These are phyloP conservation scores for Coemansia sp. DNA, from an alignment of 192 early-diverging fungal genomes.

Conservation along the genomic window DNA sequence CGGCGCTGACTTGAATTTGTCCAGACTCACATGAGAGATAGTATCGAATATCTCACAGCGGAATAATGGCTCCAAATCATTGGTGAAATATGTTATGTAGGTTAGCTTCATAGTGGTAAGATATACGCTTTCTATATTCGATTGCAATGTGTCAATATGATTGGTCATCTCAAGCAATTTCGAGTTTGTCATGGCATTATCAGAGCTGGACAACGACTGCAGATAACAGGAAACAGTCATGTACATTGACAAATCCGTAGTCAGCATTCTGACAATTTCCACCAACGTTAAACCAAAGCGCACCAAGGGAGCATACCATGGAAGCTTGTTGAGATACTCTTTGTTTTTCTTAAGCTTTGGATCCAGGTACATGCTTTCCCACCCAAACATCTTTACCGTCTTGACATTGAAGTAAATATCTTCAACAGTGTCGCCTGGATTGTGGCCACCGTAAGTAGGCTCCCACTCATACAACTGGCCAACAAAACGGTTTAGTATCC, in stretches of 20 bases:
- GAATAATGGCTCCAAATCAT: neutral
- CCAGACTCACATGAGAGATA: neutral
- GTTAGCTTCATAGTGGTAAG: no score
- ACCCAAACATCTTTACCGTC: constrained; percentile 6
- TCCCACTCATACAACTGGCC: neutral
- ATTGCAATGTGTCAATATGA: neutral
- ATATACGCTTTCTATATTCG: neutral
- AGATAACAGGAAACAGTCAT: neutral
- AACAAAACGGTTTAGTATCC: neutral
- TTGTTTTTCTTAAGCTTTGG: neutral
- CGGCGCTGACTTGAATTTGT: neutral
- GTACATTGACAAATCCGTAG: neutral
- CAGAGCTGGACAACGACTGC: neutral
- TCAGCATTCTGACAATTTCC: neutral
- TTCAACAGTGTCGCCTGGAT: neutral
- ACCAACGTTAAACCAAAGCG: neutral
- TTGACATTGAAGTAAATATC: neutral
- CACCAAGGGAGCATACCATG: constrained; percentile 1
- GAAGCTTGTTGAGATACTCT: neutral
- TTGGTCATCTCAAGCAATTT: neutral
- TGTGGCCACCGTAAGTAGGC: neutral
- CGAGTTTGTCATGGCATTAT: neutral
- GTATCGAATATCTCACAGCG: neutral
- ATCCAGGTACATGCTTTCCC: constrained; percentile 2
- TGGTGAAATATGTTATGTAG: neutral